These are phyloP conservation scores for Cercospora nicotianae DNA, from an alignment of 2,329 filamentous ascomycete species.

Conservation along the genomic window DNA sequence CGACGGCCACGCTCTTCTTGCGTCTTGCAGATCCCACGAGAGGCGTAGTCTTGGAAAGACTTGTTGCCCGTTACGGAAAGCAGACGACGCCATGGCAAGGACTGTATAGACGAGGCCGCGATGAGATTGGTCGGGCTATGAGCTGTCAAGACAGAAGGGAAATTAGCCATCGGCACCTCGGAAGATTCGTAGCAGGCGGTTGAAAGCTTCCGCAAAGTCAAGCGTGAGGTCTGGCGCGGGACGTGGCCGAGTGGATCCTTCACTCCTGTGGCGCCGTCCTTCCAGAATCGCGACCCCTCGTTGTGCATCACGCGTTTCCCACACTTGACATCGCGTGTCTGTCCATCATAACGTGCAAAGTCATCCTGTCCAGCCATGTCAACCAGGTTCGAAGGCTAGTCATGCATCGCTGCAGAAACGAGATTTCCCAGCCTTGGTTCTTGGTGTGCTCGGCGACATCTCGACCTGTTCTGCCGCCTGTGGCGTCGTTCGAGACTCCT, in stretches of 20 bases:
- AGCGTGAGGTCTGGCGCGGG: slow-evolving; percentile 8
- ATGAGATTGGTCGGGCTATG: background rate
- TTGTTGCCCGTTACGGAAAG: slow-evolving; percentile 6
- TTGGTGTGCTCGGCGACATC: background rate
- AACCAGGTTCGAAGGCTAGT: background rate
- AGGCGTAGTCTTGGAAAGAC: slow-evolving; percentile 1
- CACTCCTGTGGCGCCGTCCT: slow-evolving; percentile 6
- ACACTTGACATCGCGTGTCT: slow-evolving; percentile 6
- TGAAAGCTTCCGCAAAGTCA: slow-evolving; percentile 7
- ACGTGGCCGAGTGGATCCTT: slow-evolving; percentile 14
- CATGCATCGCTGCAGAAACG: background rate
- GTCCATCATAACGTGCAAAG: background rate
- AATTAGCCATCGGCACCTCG: slow-evolving; percentile 5
- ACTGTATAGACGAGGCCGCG: background rate
- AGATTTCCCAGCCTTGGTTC: background rate
- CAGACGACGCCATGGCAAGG: slow-evolving; percentile 1
- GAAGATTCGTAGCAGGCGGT: slow-evolving; percentile 2
- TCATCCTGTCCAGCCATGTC: background rate
- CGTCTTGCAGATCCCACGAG: background rate
- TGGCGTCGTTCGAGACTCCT: slow-evolving; percentile 5
- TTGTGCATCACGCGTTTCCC: slow-evolving; percentile 10
- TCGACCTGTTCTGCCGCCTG: background rate
- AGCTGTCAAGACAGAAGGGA: background rate
- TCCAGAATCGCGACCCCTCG: background rate
- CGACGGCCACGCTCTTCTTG: background rate